These are phyloP conservation scores for Pestalotiopsis sp. DNA, from an alignment of 2,329 filamentous ascomycete genomes.

Conservation along the genomic window DNA sequence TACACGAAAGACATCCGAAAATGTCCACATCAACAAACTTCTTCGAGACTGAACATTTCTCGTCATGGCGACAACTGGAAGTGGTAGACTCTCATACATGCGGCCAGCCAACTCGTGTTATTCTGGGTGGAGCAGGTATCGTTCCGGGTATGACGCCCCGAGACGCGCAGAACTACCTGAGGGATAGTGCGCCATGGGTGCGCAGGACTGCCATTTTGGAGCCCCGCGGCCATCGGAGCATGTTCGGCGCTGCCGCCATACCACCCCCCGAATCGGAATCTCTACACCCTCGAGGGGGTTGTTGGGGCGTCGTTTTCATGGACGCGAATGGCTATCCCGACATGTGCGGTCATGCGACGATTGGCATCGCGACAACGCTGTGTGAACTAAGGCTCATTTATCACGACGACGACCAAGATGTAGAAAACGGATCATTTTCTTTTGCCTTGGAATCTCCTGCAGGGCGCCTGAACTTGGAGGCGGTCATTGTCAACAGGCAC, in stretches of 20 bases:
- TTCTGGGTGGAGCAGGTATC: background rate
- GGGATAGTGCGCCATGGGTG: background rate
- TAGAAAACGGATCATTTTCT: background rate
- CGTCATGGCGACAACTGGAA: background rate
- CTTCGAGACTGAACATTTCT: background rate
- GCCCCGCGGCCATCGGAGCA: background rate
- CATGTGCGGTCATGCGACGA: background rate
- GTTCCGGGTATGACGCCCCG: background rate
- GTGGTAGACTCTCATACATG: background rate
- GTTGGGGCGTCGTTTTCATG: background rate
- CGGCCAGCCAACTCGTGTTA: background rate
- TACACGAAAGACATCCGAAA: background rate
- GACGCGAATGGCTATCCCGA: background rate
- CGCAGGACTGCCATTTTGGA: background rate
- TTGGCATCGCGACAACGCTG: background rate
- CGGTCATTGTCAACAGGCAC: background rate
- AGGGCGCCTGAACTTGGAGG: background rate
- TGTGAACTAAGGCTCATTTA: background rate
- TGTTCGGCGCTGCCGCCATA: background rate
- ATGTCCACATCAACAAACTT: background rate
- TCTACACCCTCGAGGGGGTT: background rate
- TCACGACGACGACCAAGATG: background rate
- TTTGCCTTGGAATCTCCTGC: background rate
- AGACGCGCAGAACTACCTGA: background rate
- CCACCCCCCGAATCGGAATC: background rate